Evolutionary conservation across 305 asterid species (phyloP), one percentile per base, ranked within the genome.

Genomic region (Striga hermonthica): DNA sequence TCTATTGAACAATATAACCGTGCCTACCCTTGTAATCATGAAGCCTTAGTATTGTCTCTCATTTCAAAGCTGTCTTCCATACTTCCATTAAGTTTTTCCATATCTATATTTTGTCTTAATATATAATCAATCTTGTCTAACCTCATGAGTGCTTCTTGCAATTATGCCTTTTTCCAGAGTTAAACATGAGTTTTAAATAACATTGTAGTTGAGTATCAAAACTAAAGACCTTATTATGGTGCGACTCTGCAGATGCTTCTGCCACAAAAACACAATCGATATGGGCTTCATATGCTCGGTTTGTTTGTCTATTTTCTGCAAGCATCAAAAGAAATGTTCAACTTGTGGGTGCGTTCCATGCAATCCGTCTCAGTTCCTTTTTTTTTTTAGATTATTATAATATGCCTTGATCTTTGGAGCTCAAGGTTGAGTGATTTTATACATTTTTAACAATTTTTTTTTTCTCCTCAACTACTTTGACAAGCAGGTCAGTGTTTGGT

Each of bases 221-320:
- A 5, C 62, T 52, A n/a, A 36, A 22, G 34, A 48, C 64, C 34
- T 69, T 58, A 53, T 54, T 60, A 39, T 50, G 39, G 16, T 35
- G n/a, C 66, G 41, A 70, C 69, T 65, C 36, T 78, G 73, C 84
- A 91, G 97, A 82, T 92, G 98, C 71, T 92, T 92, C 79, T 92
- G 96, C 89, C 98, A 89, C 92, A 87, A 92, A 71, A 85, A 73
- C 69, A 89, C 96, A 45, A 89, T 87, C 8, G 97, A 89, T 71
- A 84, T 85, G 96, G 97, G 96, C 74, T 89, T 74, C 78, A 91
- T 91, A 72, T 91, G 97, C 75, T 91, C 95, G 2, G 98, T 91
- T 75, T 89, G 97, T 76, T 73, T 92, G 71, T 92, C 97, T 9
- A 92, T 89, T 65, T 92, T 92, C 87, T 92, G 97, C 84, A 76